Evolutionary conservation across 2,329 filamentous ascomycete species (phyloP), one percentile per base, ranked within the genome.

Genomic region (Scedosporium dehoogii): DNA sequence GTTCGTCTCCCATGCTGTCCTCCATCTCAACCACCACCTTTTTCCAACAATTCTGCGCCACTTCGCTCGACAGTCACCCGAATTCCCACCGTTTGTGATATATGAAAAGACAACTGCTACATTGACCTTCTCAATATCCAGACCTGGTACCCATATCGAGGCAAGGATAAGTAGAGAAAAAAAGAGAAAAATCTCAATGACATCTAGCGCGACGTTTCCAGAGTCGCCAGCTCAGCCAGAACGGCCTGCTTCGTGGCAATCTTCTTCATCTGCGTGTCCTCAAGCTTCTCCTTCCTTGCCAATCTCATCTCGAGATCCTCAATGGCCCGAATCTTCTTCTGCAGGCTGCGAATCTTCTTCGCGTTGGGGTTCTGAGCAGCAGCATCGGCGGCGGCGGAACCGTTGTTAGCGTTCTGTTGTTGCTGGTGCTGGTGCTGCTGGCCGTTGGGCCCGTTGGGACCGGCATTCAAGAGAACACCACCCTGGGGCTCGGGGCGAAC

Each of bases 211-310:
- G 51, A 55, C 18, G 51, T 16, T 23, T 55, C 51, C 7, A 55
- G 51, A 23, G 23, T 33, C 14, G 59, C 25, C 29, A 99, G 78
- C 77, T 99, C 94, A 76, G 89, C 91, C 65, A 92, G 81, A 63
- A 99, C 93, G 16, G 83, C 77, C 58, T 86, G 80, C 79, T 97
- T 96, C 23, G 92, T 97, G 62, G 85, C 84, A 69, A 99, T 99
- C 84, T 99, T 99, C 82, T 96, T 96, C 76, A 99, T 86, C 78
- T 99, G 94, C 38, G 94, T 99, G 71, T 97, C 93, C 78, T 99
- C 94, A 64, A 99, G 79, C 81, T 97, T 97, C 81, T 99, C 94
- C 4, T 93, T 93, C 41, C 89, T 88, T 2, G 93, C 94, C 67
- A 92, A 86, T 63, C 94, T 86, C 92, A 97, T 97, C 81, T 97